Base-by-base conservation (phyloP, 2,329 filamentous ascomycete genomes). In the Apiospora koreana region DNA sequence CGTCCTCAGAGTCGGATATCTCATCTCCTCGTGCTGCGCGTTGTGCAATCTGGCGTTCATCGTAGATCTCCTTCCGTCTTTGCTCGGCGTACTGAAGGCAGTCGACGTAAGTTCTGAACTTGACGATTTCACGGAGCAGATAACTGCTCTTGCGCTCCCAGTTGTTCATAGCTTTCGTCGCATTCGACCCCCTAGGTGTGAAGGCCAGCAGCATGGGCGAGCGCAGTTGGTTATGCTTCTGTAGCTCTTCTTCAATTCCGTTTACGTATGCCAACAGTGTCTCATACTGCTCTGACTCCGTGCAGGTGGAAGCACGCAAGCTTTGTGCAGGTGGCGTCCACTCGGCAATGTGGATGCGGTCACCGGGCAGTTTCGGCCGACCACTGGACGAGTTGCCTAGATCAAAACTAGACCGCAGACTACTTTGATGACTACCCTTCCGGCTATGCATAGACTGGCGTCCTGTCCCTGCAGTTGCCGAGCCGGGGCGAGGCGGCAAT, bases 71-170 rank as follows among this genome's bases (percentile, higher is more conserved):
- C 64, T 88, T 86, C 79, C 93, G 94, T 69, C 90, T 86, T 42
- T 79, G 82, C 75, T 93, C 89, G 0, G 95, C 95, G 46, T 89
- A 88, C 70, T 90, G 86, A 67, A 99, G 83, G 43, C 90, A 91
- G 80, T 98, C 96, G 75, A 98, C 95, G 78, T 98, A 99, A 0
- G 95, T 98, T 71, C 92, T 87, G 83, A 97, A 98, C 81, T 98
- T 98, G 81, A 98, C 94, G 80, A 97, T 98, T 83, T 99, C 96
- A 45, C 93, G 87, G 16, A 98, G 86, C 50, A 99, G 84, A 79
- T 98, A 97, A 41, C 93, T 92, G 69, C 94, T 97, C 84, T 98
- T 98, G 78, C 93, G 91, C 84, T 99, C 95, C 95, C 96, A 99
- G 81, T 99, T 99, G 25, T 91, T 87, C 93, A 98, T 95, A 21